phyloP scores from a whole-genome alignment of 2,329 filamentous ascomycete genomes.

The Penicillium sp. region DNA sequence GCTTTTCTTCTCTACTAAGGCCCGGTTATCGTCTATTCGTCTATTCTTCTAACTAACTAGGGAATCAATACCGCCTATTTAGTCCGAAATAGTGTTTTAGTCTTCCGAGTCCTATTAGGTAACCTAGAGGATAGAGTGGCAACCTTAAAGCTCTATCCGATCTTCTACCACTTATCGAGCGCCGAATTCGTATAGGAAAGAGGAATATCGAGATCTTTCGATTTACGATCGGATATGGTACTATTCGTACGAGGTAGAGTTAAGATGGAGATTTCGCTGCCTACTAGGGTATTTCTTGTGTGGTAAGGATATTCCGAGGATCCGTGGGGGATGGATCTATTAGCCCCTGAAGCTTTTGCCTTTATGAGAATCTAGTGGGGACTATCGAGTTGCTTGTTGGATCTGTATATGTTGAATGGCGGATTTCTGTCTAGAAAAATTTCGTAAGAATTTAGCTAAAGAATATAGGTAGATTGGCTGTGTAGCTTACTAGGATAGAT shows the following conservation, averaged over 20 bases:
- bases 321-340: background rate
- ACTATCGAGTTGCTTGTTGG: background rate
- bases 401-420: background rate
- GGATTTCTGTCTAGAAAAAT: no score
- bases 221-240: background rate
- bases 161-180: slow-evolving; percentile 1
- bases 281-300: background rate
- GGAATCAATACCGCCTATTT: slow-evolving; percentile 4
- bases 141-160: background rate
- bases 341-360: background rate
- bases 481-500: no score
- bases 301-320: background rate
- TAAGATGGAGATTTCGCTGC: background rate
- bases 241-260: background rate
- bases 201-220: background rate
- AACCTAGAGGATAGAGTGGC: background rate
- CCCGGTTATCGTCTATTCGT: background rate
- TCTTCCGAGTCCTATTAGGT: background rate
- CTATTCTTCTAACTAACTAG: background rate
- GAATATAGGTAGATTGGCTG: no score
- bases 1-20: background rate
- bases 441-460: no score
- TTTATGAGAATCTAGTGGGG: background rate
- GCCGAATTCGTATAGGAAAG: background rate
- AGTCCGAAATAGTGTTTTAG: background rate